Evolutionary conservation across 768 basidiomycete genomes (phyloP).

Genomic region (Paxillus ammoniavirescens): DNA sequence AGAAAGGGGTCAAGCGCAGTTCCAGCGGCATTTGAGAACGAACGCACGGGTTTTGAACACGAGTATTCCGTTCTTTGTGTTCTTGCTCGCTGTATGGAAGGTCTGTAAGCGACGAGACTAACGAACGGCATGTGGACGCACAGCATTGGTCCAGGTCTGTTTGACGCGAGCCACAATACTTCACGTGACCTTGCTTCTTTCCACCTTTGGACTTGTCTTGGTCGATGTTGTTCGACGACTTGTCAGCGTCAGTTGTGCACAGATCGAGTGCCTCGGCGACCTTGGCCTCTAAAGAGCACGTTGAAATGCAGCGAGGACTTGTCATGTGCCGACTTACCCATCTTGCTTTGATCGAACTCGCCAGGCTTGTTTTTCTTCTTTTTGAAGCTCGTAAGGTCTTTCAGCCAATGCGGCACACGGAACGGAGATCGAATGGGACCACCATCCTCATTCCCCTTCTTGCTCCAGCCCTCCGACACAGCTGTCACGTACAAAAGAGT

Average conservation of each 20-base stretch:
- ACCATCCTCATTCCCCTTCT: not conserved
- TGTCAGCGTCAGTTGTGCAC: slow-evolving; percentile 3
- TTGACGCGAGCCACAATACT: slow-evolving; percentile 8
- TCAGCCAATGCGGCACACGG: not conserved
- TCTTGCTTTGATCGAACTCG: not conserved
- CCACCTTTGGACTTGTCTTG: slow-evolving; percentile 5
- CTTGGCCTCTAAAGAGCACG: not conserved
- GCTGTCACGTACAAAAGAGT: not conserved
- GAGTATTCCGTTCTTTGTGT: not conserved
- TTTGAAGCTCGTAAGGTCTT: not conserved
- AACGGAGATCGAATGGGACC: not conserved
- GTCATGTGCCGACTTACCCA: slow-evolving; percentile 2
- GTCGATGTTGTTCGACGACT: not conserved
- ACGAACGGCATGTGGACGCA: not conserved
- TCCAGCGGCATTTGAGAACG: not conserved
- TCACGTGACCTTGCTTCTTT: slow-evolving; percentile 11
- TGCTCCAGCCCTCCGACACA: no score
- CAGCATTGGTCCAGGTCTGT: slow-evolving; percentile 7
- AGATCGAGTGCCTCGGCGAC: slow-evolving; percentile 2
- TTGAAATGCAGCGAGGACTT: not conserved
- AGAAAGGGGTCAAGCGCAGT: not conserved
- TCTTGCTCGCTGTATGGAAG: not conserved
- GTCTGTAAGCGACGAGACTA: not conserved
- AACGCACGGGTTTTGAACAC: slow-evolving; percentile 5
- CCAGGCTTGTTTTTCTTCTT: not conserved